Base-by-base conservation (phyloP, 352 stramenopile genomes). In the Pythium brassicae region DNA sequence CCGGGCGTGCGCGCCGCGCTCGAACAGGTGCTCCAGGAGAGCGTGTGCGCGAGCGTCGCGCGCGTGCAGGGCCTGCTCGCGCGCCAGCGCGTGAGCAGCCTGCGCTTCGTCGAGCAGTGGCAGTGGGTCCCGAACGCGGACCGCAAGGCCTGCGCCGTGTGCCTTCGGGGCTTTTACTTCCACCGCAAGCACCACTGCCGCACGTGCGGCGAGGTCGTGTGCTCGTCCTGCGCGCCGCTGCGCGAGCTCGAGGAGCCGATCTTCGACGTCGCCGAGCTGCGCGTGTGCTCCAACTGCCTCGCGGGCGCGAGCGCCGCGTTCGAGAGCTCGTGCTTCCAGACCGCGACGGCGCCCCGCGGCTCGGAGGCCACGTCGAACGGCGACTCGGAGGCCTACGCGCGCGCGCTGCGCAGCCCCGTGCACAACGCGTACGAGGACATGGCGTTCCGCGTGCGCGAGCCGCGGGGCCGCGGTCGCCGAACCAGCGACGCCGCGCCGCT, bases 131-230 rank as follows among this genome's bases (percentile, higher is more conserved):
- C 68, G 0, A 76, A 92, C 54, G 61, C 78, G 14, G 64, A 67
- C 11, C 82, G 82, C 37, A 80, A 78, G 34, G 51, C 64, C 11
- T 92, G 82, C 45, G 82, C 68, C 1, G 79, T 92, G 39, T 92
- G 82, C 44, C 61, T 74, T 26, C 87, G 88, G 54, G 58, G 68
- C 17, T 92, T 92, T 39, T 60, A 64, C n/a, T 55, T 89, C 51
- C 62, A 72, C 11, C 63, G 79, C 34, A 75, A 78, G 14, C 82
- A 92, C 52, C 77, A 87, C 53, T 92, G 82, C 55, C 75, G 82
- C 20, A 69, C 80, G 56, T 92, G 82, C 29, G 82, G 82, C 22
- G 82, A 92, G 43, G 82, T 92, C 2, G 79, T 90, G 7, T 92
- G 82, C 56, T 72, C 77, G 2, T 74, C 72, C 6, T 92, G 82